These are phyloP conservation scores for Rhizoclosmatium sp. DNA, from an alignment of 192 early-diverging fungal species.

Conservation along the genomic window DNA sequence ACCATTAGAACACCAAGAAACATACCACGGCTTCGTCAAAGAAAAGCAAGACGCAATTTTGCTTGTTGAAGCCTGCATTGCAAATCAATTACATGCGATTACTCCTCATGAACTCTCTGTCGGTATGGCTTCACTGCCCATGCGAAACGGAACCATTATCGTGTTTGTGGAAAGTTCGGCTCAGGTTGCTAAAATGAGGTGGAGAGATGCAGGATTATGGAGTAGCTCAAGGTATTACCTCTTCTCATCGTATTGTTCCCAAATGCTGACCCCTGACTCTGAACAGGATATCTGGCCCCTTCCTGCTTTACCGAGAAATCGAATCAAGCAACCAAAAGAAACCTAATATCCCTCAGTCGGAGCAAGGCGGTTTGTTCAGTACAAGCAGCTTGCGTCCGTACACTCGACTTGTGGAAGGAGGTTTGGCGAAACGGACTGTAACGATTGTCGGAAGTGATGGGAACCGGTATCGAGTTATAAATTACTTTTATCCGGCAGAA, in stretches of 20 bases:
- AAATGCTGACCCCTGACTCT: not conserved
- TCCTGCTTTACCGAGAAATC: constrained; percentile 22
- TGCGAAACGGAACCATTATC: constrained; percentile 13
- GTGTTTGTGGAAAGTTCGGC: not conserved
- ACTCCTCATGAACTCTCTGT: not conserved
- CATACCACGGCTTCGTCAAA: constrained; percentile 5
- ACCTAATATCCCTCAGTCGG: not conserved
- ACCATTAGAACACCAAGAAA: not conserved
- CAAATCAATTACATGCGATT: not conserved
- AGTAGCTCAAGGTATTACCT: not conserved
- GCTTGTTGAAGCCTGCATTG: constrained; percentile 13
- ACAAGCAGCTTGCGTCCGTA: constrained; percentile 17
- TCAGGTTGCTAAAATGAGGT: not conserved
- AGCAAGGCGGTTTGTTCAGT: not conserved
- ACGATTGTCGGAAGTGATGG: constrained; percentile 20
- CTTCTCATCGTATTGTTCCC: not conserved
- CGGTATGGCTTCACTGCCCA: not conserved
- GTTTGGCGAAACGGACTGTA: constrained; percentile 15
- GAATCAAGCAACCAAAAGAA: not conserved
- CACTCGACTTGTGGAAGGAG: not conserved
- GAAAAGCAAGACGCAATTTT: constrained; percentile 8
- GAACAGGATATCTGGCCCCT: constrained; percentile 5
- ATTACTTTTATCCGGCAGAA: constrained; percentile 2
- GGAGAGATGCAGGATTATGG: not conserved
- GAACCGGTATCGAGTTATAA: constrained; percentile 20